Conservation (phyloP, 2,329 filamentous ascomycete species). For the Periconia digitata region DNA sequence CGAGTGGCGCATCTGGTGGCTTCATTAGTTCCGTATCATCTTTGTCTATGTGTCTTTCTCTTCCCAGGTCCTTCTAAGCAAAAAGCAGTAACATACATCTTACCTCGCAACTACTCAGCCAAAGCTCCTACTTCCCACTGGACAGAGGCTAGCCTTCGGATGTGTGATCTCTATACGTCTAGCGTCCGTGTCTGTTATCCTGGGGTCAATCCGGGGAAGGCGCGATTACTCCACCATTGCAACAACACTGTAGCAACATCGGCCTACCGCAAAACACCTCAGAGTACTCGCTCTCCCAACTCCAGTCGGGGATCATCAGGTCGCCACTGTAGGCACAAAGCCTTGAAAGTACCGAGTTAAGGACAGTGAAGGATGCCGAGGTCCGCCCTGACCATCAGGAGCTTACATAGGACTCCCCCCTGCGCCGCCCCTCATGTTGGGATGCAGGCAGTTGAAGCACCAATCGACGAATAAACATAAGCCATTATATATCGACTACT, state of each 20-base stretch:
- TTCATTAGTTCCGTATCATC: too few species aligned
- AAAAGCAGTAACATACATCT: not conserved
- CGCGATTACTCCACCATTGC: not conserved
- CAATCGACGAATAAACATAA: not conserved
- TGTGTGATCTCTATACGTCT: not conserved
- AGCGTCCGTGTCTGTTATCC: not conserved
- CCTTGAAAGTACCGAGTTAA: too few species aligned
- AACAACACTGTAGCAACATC: not conserved
- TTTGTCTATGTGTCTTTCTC: too few species aligned
- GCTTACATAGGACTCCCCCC: not conserved
- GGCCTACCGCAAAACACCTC: too few species aligned
- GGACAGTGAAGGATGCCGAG: not conserved
- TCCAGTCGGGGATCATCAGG: too few species aligned
- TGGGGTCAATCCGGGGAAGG: not conserved
- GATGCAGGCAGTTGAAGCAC: too few species aligned
- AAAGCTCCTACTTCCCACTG: not conserved
- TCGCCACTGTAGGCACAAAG: too few species aligned
- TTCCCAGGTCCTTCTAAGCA: too few species aligned
- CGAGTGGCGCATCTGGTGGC: not conserved
- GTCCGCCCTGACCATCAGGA: too few species aligned
- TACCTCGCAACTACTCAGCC: not conserved
- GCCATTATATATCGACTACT: not conserved
- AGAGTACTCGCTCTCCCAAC: too few species aligned
- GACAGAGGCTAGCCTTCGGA: not conserved
- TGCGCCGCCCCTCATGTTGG: not conserved